Evolutionary conservation across 2,329 filamentous ascomycete species (phyloP), one percentile per base, ranked within the genome.

Genomic region (Botrytis fabae): DNA sequence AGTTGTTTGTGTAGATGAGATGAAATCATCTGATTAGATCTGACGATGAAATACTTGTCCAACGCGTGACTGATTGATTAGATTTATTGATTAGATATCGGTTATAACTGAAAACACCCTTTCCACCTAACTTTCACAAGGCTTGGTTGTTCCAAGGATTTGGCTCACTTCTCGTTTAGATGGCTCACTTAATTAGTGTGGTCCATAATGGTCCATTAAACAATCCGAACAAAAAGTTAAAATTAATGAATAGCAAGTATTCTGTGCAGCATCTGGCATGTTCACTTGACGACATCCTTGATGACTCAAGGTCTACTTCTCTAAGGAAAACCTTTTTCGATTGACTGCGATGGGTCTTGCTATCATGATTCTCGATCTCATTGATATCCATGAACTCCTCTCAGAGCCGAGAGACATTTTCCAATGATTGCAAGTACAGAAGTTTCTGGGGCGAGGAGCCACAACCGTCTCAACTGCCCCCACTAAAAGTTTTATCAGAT

Each of bases 401-500:
- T 9, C 25, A 32, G 42, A 25, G 14, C 44, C 8, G 18, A 65
- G 8, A 18, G 38, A 38, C 4, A 5, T 9, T 10, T 10, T 38
- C 4, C 32, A 40, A 40, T 12, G 35, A 40, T 54, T 68, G 48
- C 51, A 57, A 28, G 51, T 57, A 28, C 28, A 35, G 35, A 57
- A 57, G 32, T 57, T 14, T 28, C n/a, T 35, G 32, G 22, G n/a
- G 48, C 64, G 28, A 68, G 54, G n/a, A 54, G 8, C n/a, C 14
- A 54, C 51, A 57, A 28, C n/a, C 18, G 25, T 14, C 25, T 25
- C 3, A 65, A 22, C 14, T 10, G 25, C 40, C 22, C 28, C 32
- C 16, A 66, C 64, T 35, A n/a, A 54, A 51, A 54, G 8, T 54
- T 14, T 68, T 68, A 68, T 69, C 65, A 57, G 65, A 69, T 69